Base-by-base conservation (phyloP, 2,329 filamentous ascomycete genomes). In the Akanthomyces muscarius region DNA sequence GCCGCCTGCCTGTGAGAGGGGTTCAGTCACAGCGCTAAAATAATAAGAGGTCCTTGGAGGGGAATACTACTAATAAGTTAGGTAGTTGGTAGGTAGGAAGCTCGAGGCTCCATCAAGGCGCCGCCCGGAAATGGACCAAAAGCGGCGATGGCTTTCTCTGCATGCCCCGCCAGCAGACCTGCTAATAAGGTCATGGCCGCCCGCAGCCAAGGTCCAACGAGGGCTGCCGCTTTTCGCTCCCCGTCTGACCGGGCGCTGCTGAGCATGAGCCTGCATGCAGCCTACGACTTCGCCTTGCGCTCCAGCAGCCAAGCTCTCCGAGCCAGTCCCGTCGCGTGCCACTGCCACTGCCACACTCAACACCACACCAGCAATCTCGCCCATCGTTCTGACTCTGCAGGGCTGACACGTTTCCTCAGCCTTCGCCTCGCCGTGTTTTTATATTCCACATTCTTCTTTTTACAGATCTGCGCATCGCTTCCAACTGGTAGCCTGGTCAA, bases 231-330 rank as follows among this genome's bases (percentile, higher is more conserved):
- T 53, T 53, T 53, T 53, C n/a, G 3, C 21, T 21, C 4, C 28
- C 16, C 51, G 1, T 36, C 33, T 36, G 45, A 8, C 18, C 10
- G 28, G 28, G 28, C 28, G 45, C 45, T 7, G 4, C 51, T 21
- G 21, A 21, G 21, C 21, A 21, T 21, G 16, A 3, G 51, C 6
- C 11, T 3, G 18, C 28, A 30, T 21, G 23, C 51, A 58, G 55
- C 55, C 55, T n/a, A 5, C 21, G 30, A 41, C n/a, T 58, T 58
- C 44, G 55, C 55, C 55, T 58, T 25, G 55, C n/a, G 30, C 54
- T n/a, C 11, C 41, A 21, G 16, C 53, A 21, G 18, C 41, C 23
- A 45, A 45, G 23, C 25, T 44, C 10, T 4, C 16, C 30, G 16
- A 52, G 50, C 28, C 21, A 21, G 21, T 21, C 16, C 13, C 38